A percentile compares a stretch with the other conserved stretches of the same genome.
Conservation (phyloP, 1,284 basidiomycete species). For the Ustilago tritici region DNA sequence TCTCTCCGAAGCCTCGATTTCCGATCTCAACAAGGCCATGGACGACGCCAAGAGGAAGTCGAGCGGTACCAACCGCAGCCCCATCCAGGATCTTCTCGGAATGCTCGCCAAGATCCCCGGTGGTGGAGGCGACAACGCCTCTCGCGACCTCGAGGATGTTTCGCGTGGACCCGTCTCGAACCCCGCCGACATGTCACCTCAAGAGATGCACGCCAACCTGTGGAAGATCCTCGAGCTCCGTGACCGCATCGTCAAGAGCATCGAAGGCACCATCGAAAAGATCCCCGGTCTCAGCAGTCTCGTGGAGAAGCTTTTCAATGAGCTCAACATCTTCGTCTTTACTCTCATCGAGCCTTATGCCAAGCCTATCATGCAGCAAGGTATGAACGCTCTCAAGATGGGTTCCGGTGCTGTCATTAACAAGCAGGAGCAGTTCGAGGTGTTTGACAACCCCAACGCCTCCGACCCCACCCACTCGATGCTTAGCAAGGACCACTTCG, state of each 20-base stretch:
- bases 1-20: slow-evolving; percentile 81
- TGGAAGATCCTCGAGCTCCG: slow-evolving; percentile 90
- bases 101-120: slow-evolving; percentile 74
- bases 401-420: slow-evolving; percentile 68
- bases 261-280: slow-evolving; percentile 81
- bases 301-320: slow-evolving; percentile 85
- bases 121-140: slow-evolving; percentile 31
- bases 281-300: slow-evolving; percentile 75
- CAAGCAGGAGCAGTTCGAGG: slow-evolving; percentile 70
- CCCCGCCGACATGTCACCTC: slow-evolving; percentile 81
- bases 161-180: slow-evolving; percentile 70
- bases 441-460: slow-evolving; percentile 66
- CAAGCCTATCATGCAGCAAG: slow-evolving; percentile 61
- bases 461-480: slow-evolving; percentile 68
- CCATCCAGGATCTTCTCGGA: slow-evolving; percentile 57
- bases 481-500: slow-evolving; percentile 70
- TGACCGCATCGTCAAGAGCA: slow-evolving; percentile 83
- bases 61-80: slow-evolving; percentile 66
- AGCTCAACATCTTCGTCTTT: slow-evolving; percentile 66
- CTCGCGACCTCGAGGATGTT: slow-evolving; percentile 60
- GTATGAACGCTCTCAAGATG: slow-evolving; percentile 66
- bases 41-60: slow-evolving; percentile 71
- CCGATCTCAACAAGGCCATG: slow-evolving; percentile 85
- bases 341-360: slow-evolving; percentile 70
- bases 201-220: slow-evolving; percentile 81